A percentile compares a stretch with the other conserved stretches of the same genome.
Conservation (phyloP, 768 basidiomycete genomes). For the Panaeolus cyanescens region DNA sequence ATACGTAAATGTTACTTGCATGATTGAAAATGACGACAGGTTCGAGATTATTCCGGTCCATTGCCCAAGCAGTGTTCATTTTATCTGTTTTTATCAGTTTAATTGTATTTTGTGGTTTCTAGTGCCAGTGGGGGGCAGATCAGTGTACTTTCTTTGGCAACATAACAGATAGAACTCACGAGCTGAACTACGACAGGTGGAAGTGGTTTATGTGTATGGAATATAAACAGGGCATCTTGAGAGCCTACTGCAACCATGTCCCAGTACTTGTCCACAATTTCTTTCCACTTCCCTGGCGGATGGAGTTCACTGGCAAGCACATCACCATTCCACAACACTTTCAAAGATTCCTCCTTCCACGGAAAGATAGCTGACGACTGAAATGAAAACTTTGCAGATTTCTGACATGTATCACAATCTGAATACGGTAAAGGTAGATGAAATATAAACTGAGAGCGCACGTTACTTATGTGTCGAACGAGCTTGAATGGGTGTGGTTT, state of each 20-base stretch:
- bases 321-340: conserved; percentile 37
- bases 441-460: conserved; percentile 30
- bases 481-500: conserved; percentile 42
- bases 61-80: conserved; percentile 58
- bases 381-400: conserved; percentile 34
- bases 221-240: conserved; percentile 33
- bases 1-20: conserved; percentile 56
- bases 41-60: conserved; percentile 45
- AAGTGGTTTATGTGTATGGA: conserved; percentile 28
- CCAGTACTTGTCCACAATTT: conserved; percentile 46
- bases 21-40: conserved; percentile 62
- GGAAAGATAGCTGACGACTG: conserved; percentile 50
- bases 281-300: conserved; percentile 38
- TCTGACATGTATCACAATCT: not conserved
- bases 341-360: conserved; percentile 40
- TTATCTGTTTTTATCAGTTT: conserved; percentile 31
- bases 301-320: conserved; percentile 29
- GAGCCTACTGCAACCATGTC: conserved; percentile 56
- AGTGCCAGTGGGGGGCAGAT: not conserved
- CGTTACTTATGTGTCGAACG: conserved; percentile 38
- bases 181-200: conserved; percentile 28
- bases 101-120: conserved; percentile 5
- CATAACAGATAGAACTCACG: conserved; percentile 9
- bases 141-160: not conserved
- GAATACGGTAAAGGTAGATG: not conserved